Conservation (phyloP, 2,329 filamentous ascomycete species). For the Talaromyces sp. region DNA sequence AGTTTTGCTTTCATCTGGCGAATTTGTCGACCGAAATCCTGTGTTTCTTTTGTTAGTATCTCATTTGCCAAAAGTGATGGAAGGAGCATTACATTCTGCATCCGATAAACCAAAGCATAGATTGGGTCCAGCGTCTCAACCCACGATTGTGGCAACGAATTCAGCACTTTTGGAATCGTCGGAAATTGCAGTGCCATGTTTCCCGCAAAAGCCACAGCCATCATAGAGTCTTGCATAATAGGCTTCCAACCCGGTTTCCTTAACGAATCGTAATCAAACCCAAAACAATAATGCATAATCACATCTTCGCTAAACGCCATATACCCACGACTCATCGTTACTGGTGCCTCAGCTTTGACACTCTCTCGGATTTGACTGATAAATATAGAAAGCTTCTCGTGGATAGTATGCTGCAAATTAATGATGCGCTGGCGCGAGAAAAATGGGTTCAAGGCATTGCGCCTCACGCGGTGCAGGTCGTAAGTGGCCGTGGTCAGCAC, state of each 20-base stretch:
- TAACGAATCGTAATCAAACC: slow-evolving; percentile 7
- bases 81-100: slow-evolving; percentile 1
- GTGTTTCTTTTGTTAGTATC: not conserved
- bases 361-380: not conserved
- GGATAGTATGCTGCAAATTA: not conserved
- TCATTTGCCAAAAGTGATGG: not conserved
- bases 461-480: slow-evolving; percentile 2
- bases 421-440: slow-evolving; percentile 5
- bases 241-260: not conserved
- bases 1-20: not conserved
- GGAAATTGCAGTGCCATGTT: slow-evolving; percentile 7
- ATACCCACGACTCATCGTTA: slow-evolving; percentile 2
- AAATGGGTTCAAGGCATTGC: slow-evolving; percentile 3
- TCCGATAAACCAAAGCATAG: slow-evolving; percentile 3
- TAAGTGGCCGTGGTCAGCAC: not conserved
- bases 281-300: slow-evolving; percentile 7
- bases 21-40: not conserved
- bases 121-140: slow-evolving; percentile 4
- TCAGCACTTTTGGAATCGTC: slow-evolving; percentile 1
- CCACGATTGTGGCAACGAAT: slow-evolving; percentile 2
- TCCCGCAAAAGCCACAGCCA: not conserved
- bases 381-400: slow-evolving; percentile 1
- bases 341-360: not conserved
- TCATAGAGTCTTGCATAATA: slow-evolving; percentile 1
- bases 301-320: slow-evolving; percentile 7